These are phyloP conservation scores for Draba incana DNA, from an alignment of 345 rosid species.

Conservation along the genomic window DNA sequence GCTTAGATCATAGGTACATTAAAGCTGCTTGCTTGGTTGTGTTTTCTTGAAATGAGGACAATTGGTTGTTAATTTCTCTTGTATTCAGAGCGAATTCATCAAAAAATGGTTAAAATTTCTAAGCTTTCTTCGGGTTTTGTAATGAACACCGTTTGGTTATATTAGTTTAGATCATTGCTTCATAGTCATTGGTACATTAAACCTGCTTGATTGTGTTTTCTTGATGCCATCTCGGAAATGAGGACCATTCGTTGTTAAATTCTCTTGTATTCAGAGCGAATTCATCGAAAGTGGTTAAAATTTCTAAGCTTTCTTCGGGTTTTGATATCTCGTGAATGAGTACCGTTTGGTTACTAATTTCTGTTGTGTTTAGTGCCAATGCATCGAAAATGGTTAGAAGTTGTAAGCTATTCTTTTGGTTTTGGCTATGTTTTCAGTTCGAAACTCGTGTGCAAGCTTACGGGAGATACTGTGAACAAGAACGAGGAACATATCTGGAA, in stretches of 20 bases:
- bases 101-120: not conserved
- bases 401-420: not conserved
- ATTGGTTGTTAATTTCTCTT: not conserved
- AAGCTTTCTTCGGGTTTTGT: not conserved
- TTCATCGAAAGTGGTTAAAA: not conserved
- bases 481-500: conserved; percentile 93
- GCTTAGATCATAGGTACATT: not conserved
- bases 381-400: not conserved
- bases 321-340: no score
- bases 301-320: not conserved
- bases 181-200: not conserved
- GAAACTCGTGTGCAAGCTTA: conserved; percentile 81
- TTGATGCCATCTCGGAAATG: not conserved
- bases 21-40: not conserved
- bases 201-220: not conserved
- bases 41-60: not conserved
- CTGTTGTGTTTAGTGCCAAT: not conserved
- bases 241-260: no score
- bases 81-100: not conserved
- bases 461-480: conserved; percentile 85
- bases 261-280: conserved; percentile 4
- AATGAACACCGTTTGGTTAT: no score
- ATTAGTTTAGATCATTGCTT: conserved; percentile 19
- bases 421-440: conserved; percentile 52
- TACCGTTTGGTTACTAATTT: no score